A percentile compares a stretch with the other conserved stretches of the same genome.
phyloP scores from a whole-genome alignment of 2,329 filamentous ascomycete genomes.

The Sclerotinia minor region DNA sequence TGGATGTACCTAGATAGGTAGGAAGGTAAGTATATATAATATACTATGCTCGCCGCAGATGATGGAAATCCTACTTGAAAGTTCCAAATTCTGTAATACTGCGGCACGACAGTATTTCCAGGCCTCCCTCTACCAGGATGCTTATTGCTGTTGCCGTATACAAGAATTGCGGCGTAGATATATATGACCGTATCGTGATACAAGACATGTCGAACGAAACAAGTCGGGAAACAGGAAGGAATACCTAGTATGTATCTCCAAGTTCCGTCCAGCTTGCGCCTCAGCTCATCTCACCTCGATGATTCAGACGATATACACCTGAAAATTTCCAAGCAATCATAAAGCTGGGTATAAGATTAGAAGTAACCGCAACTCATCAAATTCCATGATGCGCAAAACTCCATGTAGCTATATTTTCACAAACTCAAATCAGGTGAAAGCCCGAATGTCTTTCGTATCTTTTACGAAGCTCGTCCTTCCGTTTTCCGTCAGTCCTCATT shows the following conservation, averaged over 20 bases:
- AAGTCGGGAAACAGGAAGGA: background rate
- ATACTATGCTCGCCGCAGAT: background rate
- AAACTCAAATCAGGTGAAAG: background rate
- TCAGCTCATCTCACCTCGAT: background rate
- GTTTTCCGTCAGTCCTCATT: slow-evolving; percentile 6
- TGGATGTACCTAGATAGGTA: background rate
- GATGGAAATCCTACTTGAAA: background rate
- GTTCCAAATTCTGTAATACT: background rate
- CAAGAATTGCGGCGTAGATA: background rate
- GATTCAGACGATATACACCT: background rate
- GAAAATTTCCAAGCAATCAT: background rate
- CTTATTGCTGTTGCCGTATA: background rate
- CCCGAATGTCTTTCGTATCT: background rate
- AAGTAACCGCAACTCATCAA: background rate
- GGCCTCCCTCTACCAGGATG: background rate
- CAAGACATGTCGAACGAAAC: slow-evolving; percentile 6
- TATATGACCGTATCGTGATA: background rate
- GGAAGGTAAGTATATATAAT: no score
- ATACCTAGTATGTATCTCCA: background rate
- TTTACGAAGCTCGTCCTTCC: background rate
- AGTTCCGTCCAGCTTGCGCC: slow-evolving; percentile 10
- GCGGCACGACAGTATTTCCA: background rate
- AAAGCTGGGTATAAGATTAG: background rate
- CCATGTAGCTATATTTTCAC: background rate
- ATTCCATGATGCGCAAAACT: background rate